Evolutionary conservation across 140 eudicot genomes (phyloP).

Genomic region (Stevia rebaudiana): DNA sequence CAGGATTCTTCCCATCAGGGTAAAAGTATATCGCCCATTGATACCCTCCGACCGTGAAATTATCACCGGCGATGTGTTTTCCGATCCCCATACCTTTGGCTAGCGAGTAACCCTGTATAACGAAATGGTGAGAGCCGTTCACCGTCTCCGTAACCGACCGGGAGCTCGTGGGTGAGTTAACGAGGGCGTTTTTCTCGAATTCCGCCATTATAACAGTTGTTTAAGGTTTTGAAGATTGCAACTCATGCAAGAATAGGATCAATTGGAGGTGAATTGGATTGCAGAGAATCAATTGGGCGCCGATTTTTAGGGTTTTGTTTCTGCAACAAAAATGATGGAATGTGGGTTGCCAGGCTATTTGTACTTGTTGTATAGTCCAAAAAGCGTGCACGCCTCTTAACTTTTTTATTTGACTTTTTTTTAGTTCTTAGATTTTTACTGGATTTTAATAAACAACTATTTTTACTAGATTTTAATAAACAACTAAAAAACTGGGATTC

Average conservation of each 20-base stretch:
- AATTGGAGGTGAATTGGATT: background rate
- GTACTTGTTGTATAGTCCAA: background rate
- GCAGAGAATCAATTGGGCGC: background rate
- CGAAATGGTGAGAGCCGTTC: constrained; percentile 51
- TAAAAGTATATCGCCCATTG: constrained; percentile 59
- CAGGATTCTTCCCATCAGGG: constrained; percentile 56
- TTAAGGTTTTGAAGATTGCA: background rate
- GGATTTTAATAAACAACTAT: no score
- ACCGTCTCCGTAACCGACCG: constrained; percentile 36
- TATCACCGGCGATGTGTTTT: constrained; percentile 44
- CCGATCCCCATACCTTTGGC: constrained; percentile 58
- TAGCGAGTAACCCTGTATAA: constrained; percentile 38
- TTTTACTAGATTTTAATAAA: no score
- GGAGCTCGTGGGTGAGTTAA: constrained; percentile 15
- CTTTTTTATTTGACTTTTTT: background rate
- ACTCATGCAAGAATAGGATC: constrained; percentile 15
- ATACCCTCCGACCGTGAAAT: constrained; percentile 49
- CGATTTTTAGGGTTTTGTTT: constrained; percentile 21
- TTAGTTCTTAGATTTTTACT: no score
- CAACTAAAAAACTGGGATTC: no score
- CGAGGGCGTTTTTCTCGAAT: constrained; percentile 18
- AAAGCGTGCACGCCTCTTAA: background rate
- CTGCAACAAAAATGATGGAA: background rate
- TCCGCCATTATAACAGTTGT: constrained; percentile 10
- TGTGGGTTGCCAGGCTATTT: background rate